Evolutionary conservation across 2,329 filamentous ascomycete genomes (phyloP), one percentile per base, ranked within the genome.

Genomic region (Colletotrichum sojae): DNA sequence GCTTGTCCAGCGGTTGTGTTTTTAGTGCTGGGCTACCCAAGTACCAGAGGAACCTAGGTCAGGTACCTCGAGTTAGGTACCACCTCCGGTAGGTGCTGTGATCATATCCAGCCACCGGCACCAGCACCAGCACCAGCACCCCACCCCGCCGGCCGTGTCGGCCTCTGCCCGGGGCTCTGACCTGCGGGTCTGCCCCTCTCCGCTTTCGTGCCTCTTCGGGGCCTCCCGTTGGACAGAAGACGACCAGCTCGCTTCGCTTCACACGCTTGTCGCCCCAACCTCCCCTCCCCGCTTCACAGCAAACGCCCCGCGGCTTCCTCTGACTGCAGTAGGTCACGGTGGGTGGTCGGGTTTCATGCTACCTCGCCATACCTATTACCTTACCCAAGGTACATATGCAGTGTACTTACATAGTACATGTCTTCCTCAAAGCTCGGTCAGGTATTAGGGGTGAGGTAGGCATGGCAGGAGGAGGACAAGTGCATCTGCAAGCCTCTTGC

Each of bases 231-330:
- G 66, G 66, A 56, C 55, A 65, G 49, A 39, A 39, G 61, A 27
- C 52, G 36, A 18, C 31, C 46, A 40, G 46, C 49, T 55, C n/a
- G 51, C 46, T 68, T 55, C 49, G 64, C 53, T 36, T 36, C 31
- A 36, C 31, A 36, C 31, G 31, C 31, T 36, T 36, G 45, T 46
- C 45, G 45, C 48, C 66, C 66, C 66, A 69, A 60, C 66, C 61
- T 59, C 66, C 61, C 27, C 39, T 57, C 61, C 66, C 66, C 66
- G 61, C 66, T 66, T 69, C 54, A 66, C 55, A 51, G 51, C 58
- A 70, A 67, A 63, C 63, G 67, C 45, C 57, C 63, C 53, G 43
- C 58, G 63, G 36, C 68, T 54, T 68, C 48, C 48, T 46, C 65
- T 69, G 36, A 39, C 56, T 70, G 56, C 64, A 61, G 43, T 22